Evolutionary conservation across 179 eudicot species (phyloP).

Genomic region (Actinidia arguta): DNA sequence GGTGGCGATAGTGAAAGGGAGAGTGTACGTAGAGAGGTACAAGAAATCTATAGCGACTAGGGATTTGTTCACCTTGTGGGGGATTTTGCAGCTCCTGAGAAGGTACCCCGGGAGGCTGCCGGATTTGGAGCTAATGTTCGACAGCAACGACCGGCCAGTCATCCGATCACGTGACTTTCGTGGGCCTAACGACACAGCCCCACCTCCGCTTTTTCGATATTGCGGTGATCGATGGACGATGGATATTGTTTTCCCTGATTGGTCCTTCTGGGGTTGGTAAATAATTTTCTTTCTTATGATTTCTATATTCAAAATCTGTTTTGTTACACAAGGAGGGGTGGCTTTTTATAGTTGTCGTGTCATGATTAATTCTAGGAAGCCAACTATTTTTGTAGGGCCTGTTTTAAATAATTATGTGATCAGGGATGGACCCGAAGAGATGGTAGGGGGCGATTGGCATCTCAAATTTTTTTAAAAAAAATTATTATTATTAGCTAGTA

Average conservation of each 20-base stretch:
- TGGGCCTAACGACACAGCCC: slow-evolving; percentile 16
- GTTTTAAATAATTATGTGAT: too few species aligned
- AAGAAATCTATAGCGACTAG: slow-evolving; percentile 24
- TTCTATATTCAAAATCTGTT: background rate
- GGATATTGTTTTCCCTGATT: slow-evolving; percentile 34
- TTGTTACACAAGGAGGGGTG: too few species aligned
- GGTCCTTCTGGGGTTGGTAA: slow-evolving; percentile 42
- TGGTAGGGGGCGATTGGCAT: too few species aligned
- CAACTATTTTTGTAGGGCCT: too few species aligned
- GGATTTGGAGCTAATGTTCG: slow-evolving; percentile 93
- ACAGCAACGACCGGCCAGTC: slow-evolving; percentile 89
- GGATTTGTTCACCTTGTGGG: slow-evolving; percentile 28
- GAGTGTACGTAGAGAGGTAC: slow-evolving; percentile 24
- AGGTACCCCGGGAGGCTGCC: slow-evolving; percentile 90
- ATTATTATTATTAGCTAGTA: too few species aligned
- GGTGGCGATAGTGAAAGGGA: slow-evolving; percentile 22
- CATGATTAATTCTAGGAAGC: too few species aligned
- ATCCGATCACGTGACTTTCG: slow-evolving; percentile 16
- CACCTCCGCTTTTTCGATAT: slow-evolving; percentile 30
- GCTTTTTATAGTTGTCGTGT: too few species aligned
- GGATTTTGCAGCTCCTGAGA: slow-evolving; percentile 67
- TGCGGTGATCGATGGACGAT: slow-evolving; percentile 12
- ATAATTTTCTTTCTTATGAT: background rate
- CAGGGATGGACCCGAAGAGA: too few species aligned
- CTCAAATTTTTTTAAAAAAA: too few species aligned